Evolutionary conservation across 1,139 yeast genomes (phyloP).

Genomic region (Candida freyschussii): DNA sequence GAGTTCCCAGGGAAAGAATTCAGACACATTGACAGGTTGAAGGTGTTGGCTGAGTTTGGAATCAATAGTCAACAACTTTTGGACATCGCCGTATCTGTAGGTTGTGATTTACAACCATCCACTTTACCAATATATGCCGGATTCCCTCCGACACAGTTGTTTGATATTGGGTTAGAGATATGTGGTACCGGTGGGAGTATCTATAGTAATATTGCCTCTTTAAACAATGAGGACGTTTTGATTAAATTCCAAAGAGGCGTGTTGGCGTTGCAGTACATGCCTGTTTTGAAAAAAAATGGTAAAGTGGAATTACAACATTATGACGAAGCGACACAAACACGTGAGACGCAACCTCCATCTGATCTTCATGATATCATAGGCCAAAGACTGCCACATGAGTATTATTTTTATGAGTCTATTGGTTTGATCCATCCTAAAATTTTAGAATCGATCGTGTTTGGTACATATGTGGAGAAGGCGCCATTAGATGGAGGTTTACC

Average conservation of each 20-base stretch:
- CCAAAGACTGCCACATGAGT: constrained; percentile 82
- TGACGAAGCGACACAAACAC: too few species aligned
- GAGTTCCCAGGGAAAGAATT: constrained; percentile 63
- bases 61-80: constrained; percentile 61
- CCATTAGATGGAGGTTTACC: constrained; percentile 66
- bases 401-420: constrained; percentile 72
- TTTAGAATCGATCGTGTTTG: constrained; percentile 64
- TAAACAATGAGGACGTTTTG: constrained; percentile 27
- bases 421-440: constrained; percentile 69
- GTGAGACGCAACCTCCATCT: constrained; percentile 42
- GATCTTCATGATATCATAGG: constrained; percentile 82
- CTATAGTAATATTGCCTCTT: constrained; percentile 31
- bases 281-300: constrained; percentile 68
- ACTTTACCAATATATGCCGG: constrained; percentile 48
- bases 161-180: constrained; percentile 40
- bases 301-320: constrained; percentile 52
- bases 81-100: constrained; percentile 73
- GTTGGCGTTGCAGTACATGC: constrained; percentile 53
- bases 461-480: constrained; percentile 57
- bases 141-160: constrained; percentile 31
- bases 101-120: constrained; percentile 69
- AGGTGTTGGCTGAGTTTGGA: constrained; percentile 56
- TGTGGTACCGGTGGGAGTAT: constrained; percentile 43
- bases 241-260: constrained; percentile 47
- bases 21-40: constrained; percentile 56